These are phyloP conservation scores for Penicillium carneum DNA, from an alignment of 2,329 filamentous ascomycete species.

Conservation along the genomic window DNA sequence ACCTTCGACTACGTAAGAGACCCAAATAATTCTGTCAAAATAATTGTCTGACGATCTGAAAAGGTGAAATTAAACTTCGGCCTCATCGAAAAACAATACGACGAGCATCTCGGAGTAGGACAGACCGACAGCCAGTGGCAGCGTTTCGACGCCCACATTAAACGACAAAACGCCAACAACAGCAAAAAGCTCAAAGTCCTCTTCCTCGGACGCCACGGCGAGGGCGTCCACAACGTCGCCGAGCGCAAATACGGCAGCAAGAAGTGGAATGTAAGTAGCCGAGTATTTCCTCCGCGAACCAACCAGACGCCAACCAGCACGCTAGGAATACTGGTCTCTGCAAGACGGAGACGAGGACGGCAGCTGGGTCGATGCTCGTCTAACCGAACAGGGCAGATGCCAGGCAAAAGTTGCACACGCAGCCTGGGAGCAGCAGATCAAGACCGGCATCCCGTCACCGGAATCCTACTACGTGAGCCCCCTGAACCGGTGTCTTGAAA, in stretches of 20 bases:
- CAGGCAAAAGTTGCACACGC: constrained; percentile 58
- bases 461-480: constrained; percentile 66
- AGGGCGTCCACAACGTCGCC: constrained; percentile 69
- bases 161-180: constrained; percentile 54
- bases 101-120: constrained; percentile 10
- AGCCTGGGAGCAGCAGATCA: constrained; percentile 60
- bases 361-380: constrained; percentile 65
- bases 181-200: constrained; percentile 61
- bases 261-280: constrained; percentile 63
- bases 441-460: constrained; percentile 59
- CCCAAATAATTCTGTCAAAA: not conserved
- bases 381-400: constrained; percentile 60
- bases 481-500: constrained; percentile 64
- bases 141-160: constrained; percentile 59
- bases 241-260: constrained; percentile 65
- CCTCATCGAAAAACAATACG: constrained; percentile 57
- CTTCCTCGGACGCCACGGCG: constrained; percentile 67
- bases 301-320: not conserved
- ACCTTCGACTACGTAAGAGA: constrained; percentile 58
- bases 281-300: not conserved
- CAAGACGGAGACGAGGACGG: constrained; percentile 63
- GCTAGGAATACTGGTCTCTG: constrained; percentile 64
- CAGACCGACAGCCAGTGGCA: constrained; percentile 61
- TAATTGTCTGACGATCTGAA: constrained; percentile 3
- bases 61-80: constrained; percentile 58